A percentile compares a stretch with the other conserved stretches of the same genome.
These are phyloP conservation scores for Rubia peregrina DNA, from an alignment of 305 asterid genomes.

Conservation along the genomic window DNA sequence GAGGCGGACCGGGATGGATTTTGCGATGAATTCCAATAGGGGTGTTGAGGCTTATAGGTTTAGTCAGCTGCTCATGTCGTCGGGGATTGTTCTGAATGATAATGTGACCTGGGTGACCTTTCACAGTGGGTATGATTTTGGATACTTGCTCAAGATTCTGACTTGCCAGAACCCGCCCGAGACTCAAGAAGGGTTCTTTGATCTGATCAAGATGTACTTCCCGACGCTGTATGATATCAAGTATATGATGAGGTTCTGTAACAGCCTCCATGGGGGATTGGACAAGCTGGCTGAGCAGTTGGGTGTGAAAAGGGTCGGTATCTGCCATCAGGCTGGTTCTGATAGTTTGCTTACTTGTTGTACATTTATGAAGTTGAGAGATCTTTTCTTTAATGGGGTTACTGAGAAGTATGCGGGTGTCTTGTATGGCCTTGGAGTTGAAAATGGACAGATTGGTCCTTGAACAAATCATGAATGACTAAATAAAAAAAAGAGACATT, in stretches of 20 bases:
- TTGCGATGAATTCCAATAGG: constrained; percentile 22
- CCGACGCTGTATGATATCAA: constrained; percentile 30
- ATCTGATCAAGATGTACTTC: constrained; percentile 24
- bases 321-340: constrained; percentile 37
- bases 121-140: constrained; percentile 30
- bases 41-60: constrained; percentile 27
- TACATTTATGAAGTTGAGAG: constrained; percentile 34
- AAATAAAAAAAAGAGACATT: constrained; percentile 18
- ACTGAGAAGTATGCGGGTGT: constrained; percentile 32
- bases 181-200: constrained; percentile 24
- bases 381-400: constrained; percentile 23
- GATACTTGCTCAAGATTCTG: constrained; percentile 28
- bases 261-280: constrained; percentile 31
- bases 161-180: constrained; percentile 31
- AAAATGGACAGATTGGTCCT: constrained; percentile 14
- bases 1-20: constrained; percentile 25
- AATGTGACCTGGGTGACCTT: constrained; percentile 27
- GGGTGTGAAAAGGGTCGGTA: constrained; percentile 28
- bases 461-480: constrained; percentile 9
- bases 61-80: constrained; percentile 33
- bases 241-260: constrained; percentile 30
- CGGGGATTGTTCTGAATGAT: constrained; percentile 35
- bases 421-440: constrained; percentile 29
- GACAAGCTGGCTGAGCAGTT: constrained; percentile 27
- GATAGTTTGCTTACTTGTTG: constrained; percentile 33